A percentile compares a stretch with the other conserved stretches of the same genome.
phyloP scores from a whole-genome alignment of 164 flowering plant species.

The Stephania cephalantha region DNA sequence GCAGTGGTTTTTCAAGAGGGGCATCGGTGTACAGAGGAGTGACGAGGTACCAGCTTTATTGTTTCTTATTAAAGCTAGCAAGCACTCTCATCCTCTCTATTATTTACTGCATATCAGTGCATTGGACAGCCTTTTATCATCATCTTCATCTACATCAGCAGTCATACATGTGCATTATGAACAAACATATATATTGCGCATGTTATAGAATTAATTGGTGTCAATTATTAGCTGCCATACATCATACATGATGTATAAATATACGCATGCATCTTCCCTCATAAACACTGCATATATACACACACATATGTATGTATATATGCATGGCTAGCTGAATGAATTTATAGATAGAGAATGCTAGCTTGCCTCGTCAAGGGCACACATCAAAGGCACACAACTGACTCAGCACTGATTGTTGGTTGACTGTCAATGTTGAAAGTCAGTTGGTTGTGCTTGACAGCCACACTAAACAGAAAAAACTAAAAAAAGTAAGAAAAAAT shows the following conservation, averaged over 20 bases:
- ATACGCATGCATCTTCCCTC: too few species aligned
- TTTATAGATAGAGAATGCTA: too few species aligned
- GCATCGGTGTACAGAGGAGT: slow-evolving; percentile 97
- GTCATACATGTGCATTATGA: not conserved
- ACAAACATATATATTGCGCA: not conserved
- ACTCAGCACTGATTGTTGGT: too few species aligned
- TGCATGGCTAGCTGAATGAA: too few species aligned
- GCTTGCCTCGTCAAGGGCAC: too few species aligned
- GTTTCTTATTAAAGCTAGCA: not conserved
- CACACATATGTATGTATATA: too few species aligned
- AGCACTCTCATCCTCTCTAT: not conserved
- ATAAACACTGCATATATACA: too few species aligned
- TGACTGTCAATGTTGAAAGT: too few species aligned
- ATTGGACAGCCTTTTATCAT: not conserved
- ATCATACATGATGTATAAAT: not conserved
- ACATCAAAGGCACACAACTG: too few species aligned
- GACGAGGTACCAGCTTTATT: slow-evolving; percentile 40
- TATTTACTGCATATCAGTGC: not conserved
- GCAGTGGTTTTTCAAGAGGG: slow-evolving; percentile 95
- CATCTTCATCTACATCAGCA: not conserved
- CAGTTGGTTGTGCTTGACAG: too few species aligned
- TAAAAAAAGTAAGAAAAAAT: too few species aligned
- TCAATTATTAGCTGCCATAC: not conserved
- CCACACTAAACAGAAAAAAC: too few species aligned
- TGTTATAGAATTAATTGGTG: not conserved